Evolutionary conservation across 305 asterid species (phyloP).

Genomic region (Rubia peregrina): DNA sequence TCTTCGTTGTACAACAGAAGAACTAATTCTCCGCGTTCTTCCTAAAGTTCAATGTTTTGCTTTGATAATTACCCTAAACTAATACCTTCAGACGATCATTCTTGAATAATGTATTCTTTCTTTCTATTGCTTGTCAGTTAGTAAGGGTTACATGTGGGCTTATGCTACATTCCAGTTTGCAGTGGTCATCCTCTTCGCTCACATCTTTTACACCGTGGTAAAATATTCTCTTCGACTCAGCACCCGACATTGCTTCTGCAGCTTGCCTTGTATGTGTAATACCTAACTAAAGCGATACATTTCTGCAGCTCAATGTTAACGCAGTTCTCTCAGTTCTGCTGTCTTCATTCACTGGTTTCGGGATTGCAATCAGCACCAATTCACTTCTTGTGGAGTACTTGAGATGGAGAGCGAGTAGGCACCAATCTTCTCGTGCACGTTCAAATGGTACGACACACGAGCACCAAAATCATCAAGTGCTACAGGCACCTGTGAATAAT

Average conservation of each 20-base stretch:
- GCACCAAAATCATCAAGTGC: slow-evolving; percentile 29
- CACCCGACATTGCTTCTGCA: not conserved
- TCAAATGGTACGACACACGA: slow-evolving; percentile 8
- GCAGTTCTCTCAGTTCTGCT: slow-evolving; percentile 81
- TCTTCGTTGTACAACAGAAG: too few species aligned
- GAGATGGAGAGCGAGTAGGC: slow-evolving; percentile 71
- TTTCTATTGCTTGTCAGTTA: slow-evolving; percentile 49
- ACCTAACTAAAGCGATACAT: not conserved
- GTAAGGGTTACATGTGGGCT: slow-evolving; percentile 94
- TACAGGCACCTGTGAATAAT: slow-evolving; percentile 21
- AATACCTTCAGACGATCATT: not conserved
- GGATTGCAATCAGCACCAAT: slow-evolving; percentile 87
- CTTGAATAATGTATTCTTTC: not conserved
- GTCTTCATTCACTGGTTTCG: slow-evolving; percentile 93
- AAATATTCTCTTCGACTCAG: slow-evolving; percentile 17
- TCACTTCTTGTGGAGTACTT: slow-evolving; percentile 83
- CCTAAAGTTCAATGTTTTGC: not conserved
- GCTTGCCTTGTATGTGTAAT: not conserved
- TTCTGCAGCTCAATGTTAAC: slow-evolving; percentile 67
- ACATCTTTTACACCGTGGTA: slow-evolving; percentile 80
- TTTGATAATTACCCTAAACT: not conserved
- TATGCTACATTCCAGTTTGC: slow-evolving; percentile 97
- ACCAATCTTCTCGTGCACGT: slow-evolving; percentile 26
- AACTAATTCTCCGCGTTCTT: not conserved
- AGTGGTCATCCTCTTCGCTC: slow-evolving; percentile 83